A percentile compares a stretch with the other conserved stretches of the same genome.
Evolutionary conservation across 1,284 basidiomycete genomes (phyloP).

Genomic region (Austroboletus sp.): DNA sequence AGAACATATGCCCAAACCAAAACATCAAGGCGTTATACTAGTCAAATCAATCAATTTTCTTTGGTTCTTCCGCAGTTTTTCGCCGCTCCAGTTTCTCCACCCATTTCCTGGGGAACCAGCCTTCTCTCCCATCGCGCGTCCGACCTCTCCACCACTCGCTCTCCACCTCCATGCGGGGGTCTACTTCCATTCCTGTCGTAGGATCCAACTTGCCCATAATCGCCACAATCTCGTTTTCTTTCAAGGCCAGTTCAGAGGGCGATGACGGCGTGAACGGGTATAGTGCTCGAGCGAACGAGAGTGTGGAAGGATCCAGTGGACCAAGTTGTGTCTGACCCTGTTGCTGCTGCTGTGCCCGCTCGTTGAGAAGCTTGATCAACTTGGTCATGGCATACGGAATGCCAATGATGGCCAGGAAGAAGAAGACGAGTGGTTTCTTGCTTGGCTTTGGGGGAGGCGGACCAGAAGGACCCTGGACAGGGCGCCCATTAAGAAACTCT

Average conservation of each 20-base stretch:
- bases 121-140: conserved; percentile 81
- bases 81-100: conserved; percentile 65
- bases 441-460: conserved; percentile 53
- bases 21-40: conserved; percentile 19
- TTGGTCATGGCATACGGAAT: conserved; percentile 92
- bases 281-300: not conserved
- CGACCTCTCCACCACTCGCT: conserved; percentile 30
- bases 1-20: conserved; percentile 1
- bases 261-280: conserved; percentile 47
- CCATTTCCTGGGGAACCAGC: conserved; percentile 95
- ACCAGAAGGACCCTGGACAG: conserved; percentile 49
- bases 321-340: conserved; percentile 40
- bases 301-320: conserved; percentile 62
- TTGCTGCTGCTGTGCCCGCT: conserved; percentile 27
- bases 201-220: conserved; percentile 81
- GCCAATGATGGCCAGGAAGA: conserved; percentile 57
- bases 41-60: conserved; percentile 34
- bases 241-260: conserved; percentile 74
- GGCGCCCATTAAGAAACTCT: conserved; percentile 25
- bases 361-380: conserved; percentile 52
- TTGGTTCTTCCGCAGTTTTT: conserved; percentile 28
- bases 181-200: conserved; percentile 59
- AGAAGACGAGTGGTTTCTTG: conserved; percentile 72
- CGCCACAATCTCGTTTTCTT: conserved; percentile 32
- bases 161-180: conserved; percentile 45